Evolutionary conservation across 495 filamentous ascomycete species (phyloP), one percentile per base, ranked within the genome.

Genomic region (Penicillium samsonianum): DNA sequence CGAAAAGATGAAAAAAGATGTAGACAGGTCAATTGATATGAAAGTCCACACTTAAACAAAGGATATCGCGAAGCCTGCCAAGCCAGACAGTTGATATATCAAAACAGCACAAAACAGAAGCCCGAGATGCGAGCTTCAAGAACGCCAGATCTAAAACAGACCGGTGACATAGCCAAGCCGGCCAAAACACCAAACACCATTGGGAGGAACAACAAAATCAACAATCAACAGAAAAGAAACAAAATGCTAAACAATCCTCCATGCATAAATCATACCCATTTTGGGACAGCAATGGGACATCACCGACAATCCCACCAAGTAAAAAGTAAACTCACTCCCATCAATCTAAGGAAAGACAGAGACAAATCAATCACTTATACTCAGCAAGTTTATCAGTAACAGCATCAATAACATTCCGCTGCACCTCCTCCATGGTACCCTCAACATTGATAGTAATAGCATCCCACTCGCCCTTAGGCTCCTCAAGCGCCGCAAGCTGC

Each of bases 401-500:
- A 60, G 81, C 77, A 40, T 80, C 71, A 23, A 88, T 65, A 4
- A 89, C 85, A 46, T 85, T 79, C 17, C 75, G 74, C 75, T 89
- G 81, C 33, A 98, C 91, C 45, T 84, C 79, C 22, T 82, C 82
- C 56, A 81, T 70, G 11, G 83, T 72, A 1, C 79, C 84, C 59
- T 82, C 82, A 38, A 94, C 92, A 73, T 96, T 89, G 43, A 98
- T 80, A 45, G 82, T 85, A 48, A 96, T 80, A 56, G 92, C 90
- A 73, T 98, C 94, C 64, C 80, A 83, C 76, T 99, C 95, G 33
- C 85, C 84, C 55, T 78, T 64, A 0, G 95, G 95, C 64, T 88
- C 85, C 73, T 99, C 92, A 17, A 99, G 81, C 48, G 84, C 85
- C 55, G 85, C 81, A 62, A 97, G 86, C 68, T 99, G 95, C 68